Conservation (phyloP, 106 monocot species). For the Xerophyta viscosa region DNA sequence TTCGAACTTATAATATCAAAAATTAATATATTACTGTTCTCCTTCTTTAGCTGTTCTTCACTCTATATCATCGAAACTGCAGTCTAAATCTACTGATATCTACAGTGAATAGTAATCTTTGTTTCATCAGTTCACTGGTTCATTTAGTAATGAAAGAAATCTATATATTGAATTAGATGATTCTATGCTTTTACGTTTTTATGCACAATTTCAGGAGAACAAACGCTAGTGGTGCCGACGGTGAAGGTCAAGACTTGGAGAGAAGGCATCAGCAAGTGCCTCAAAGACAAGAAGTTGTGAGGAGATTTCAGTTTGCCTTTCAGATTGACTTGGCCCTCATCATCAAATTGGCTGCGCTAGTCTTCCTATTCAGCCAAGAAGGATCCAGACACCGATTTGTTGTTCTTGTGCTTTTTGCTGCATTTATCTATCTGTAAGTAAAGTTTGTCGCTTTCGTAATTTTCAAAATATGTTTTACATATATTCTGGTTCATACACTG, state of each 20-base stretch:
- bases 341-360: constrained; percentile 67
- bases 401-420: constrained; percentile 55
- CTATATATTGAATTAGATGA: too few relatives aligned
- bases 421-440: constrained; percentile 75
- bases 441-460: background rate
- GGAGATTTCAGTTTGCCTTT: constrained; percentile 79
- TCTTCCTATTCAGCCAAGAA: constrained; percentile 81
- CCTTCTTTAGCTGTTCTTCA: too few relatives aligned
- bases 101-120: too few relatives aligned
- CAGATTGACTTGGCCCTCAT: constrained; percentile 78
- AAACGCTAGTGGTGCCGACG: constrained; percentile 19
- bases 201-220: constrained; percentile 30
- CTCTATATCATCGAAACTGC: too few relatives aligned
- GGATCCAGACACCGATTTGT: constrained; percentile 74
- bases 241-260: constrained; percentile 26
- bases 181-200: too few relatives aligned
- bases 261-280: constrained; percentile 45
- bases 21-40: too few relatives aligned
- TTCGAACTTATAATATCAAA: too few relatives aligned
- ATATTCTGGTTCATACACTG: too few relatives aligned
- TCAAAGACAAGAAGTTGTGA: constrained; percentile 63
- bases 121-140: too few relatives aligned
- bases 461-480: too few relatives aligned
- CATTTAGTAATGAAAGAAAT: too few relatives aligned
- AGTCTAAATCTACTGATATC: too few relatives aligned